Base-by-base conservation (phyloP, 352 stramenopile species). In the Globisporangium emineosum region DNA sequence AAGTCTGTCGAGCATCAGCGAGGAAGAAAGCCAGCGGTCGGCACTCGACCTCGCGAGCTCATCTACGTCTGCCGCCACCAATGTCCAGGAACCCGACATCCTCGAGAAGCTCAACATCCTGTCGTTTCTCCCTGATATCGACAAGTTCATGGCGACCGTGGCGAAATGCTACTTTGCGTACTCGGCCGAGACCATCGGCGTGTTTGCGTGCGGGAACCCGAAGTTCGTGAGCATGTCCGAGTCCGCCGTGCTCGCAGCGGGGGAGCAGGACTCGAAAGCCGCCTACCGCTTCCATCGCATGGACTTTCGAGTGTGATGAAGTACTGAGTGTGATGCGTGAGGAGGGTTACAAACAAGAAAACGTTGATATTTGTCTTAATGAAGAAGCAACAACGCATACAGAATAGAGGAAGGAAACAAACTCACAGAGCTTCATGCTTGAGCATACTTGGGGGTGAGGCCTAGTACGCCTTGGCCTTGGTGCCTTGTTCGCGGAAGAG, bases 401-500 rank as follows among this genome's bases (percentile, higher is more conserved):
- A 17, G n/a, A 21, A 25, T 19, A 21, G 45, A 50, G 13, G 33
- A 7, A n/a, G n/a, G n/a, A n/a, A n/a, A n/a, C n/a, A n/a, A n/a
- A n/a, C n/a, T n/a, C n/a, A n/a, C n/a, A n/a, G n/a, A n/a, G n/a
- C 15, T 45, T n/a, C 37, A 4, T 19, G 57, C 33, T 13, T 23
- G 49, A 30, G 3, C 2, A 56, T 13, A 33, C 12, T n/a, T 35
- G 30, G 10, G 4, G 1, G 30, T 27, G 2, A n/a, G n/a, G n/a
- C 3, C 32, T 17, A 49, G 43, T 49, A 29, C 3, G 29, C 33
- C 57, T 64, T 64, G 29, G 29, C n/a, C 57, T 49, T 64, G 45
- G 17, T n/a, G 56, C 56, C 29, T 10, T 62, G 56, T 23, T 62
- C 52, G 45, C 79, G 71, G 70, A 90, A 91, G 32, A 67, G 71